These are phyloP conservation scores for Leccinellum luteum DNA, from an alignment of 768 basidiomycete species.

Conservation along the genomic window DNA sequence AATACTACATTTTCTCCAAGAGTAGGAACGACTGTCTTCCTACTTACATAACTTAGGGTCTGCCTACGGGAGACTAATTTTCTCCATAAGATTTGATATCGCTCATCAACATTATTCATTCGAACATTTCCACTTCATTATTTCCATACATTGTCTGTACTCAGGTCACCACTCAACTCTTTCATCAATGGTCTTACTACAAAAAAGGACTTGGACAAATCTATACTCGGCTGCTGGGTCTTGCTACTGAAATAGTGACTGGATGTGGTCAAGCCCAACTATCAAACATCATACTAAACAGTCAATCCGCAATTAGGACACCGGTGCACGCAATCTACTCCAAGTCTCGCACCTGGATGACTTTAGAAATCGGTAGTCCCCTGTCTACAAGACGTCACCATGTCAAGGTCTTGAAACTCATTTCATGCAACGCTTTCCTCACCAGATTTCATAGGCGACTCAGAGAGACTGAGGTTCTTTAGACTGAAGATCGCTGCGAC, in stretches of 20 bases:
- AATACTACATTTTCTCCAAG: too few species aligned
- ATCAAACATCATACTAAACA: constrained; percentile 21
- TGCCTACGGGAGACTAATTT: too few species aligned
- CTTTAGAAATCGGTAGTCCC: constrained; percentile 16
- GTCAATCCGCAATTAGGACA: not conserved
- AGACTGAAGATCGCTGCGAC: constrained; percentile 46
- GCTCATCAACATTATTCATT: too few species aligned
- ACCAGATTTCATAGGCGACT: constrained; percentile 10
- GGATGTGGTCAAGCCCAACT: constrained; percentile 14
- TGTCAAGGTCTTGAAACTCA: not conserved
- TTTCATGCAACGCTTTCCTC: not conserved
- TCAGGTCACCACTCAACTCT: too few species aligned
- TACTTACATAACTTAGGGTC: too few species aligned
- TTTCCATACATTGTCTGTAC: too few species aligned
- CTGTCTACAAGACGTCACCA: constrained; percentile 4
- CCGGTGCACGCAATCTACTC: not conserved
- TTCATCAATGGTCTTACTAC: not conserved
- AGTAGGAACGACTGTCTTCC: too few species aligned
- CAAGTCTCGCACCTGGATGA: constrained; percentile 17
- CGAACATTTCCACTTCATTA: not conserved
- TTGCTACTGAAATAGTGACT: too few species aligned
- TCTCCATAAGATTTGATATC: too few species aligned
- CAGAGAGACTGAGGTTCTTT: constrained; percentile 31
- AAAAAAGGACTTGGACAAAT: not conserved
- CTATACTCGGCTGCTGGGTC: not conserved